Evolutionary conservation across 495 filamentous ascomycete species (phyloP), one percentile per base, ranked within the genome.

Genomic region (Talaromyces stipitatus): DNA sequence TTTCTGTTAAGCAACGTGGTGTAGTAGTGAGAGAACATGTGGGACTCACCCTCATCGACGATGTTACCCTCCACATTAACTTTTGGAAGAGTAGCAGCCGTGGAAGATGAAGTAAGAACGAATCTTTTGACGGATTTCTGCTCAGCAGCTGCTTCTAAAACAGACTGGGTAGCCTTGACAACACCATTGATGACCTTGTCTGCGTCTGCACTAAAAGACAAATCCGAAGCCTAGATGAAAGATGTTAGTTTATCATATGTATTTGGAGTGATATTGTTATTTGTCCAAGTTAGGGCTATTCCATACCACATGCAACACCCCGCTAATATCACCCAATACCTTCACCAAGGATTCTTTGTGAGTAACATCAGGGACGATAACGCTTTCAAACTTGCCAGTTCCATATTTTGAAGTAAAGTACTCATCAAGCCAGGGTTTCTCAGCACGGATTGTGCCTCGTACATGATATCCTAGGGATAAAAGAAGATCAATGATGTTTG

Each of bases 51-150:
- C 6, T 45, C 36, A 9, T 56, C 23, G 48, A 61, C 28, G 30
- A 48, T 18, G 1, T 30, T 50, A 2, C 57, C 50, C 47, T 56
- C 36, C 9, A 53, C 32, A 23, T 70, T 69, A 6, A 61, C 64
- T 12, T 57, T 60, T 0, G 71, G 69, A 22, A 62, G 45, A 50
- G 20, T 62, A 11, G 74, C 68, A 0, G 82, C 74, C 0, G 61
- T 61, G 1, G 73, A 77, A 0, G 78, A 83, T n/a, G 77, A 81
- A 1, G 76, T 80, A 54, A 72, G 69, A 2, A 85, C 82, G 36
- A 85, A 68, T 2, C 76, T 64, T 58, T 78, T 77, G 14, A 85
- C 67, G 3, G 65, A 63, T 0, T 71, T 64, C 20, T 75, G 63
- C 28, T 67, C 67, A 0, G 70, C 61, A 1, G 84, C 82, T 9